phyloP scores from a whole-genome alignment of 352 stramenopile species.

The Aphanomyces invadans region DNA sequence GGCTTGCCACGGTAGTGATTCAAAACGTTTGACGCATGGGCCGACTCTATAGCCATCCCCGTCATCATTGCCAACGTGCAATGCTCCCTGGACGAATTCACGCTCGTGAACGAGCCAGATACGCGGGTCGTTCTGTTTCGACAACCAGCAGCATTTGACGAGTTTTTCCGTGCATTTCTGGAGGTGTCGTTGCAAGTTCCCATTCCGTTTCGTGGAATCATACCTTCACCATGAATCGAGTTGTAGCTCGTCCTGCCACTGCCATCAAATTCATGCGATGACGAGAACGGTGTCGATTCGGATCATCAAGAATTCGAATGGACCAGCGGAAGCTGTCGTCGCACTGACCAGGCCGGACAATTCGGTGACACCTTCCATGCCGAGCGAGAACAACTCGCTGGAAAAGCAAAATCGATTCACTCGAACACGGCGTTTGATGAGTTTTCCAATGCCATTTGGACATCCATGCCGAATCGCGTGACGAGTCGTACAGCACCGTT shows the following conservation, averaged over 20 bases:
- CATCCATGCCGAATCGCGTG: slow-evolving; percentile 8
- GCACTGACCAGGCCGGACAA: too few species aligned
- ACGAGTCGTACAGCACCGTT: background rate
- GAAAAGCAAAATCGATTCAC: too few species aligned
- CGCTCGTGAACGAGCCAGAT: slow-evolving; percentile 27
- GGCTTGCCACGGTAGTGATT: background rate
- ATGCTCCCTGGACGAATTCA: slow-evolving; percentile 31
- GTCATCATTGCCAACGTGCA: slow-evolving; percentile 69
- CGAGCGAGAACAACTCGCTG: too few species aligned
- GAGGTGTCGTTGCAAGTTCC: slow-evolving; percentile 33
- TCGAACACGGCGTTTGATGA: slow-evolving; percentile 40
- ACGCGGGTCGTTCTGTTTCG: slow-evolving; percentile 32
- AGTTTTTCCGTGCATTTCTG: slow-evolving; percentile 40
- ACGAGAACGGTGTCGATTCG: background rate
- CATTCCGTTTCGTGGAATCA: too few species aligned
- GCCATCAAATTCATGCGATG: background rate
- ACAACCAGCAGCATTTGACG: slow-evolving; percentile 31
- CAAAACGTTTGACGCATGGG: background rate
- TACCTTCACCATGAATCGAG: slow-evolving; percentile 24
- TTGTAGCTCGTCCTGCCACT: background rate
- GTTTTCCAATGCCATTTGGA: slow-evolving; percentile 22
- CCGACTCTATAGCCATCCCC: slow-evolving; percentile 46
- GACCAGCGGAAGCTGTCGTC: too few species aligned
- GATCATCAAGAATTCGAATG: too few species aligned
- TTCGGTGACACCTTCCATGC: too few species aligned